phyloP scores from a whole-genome alignment of 2,329 filamentous ascomycete genomes.

The Phyllosticta paracitricarpa region DNA sequence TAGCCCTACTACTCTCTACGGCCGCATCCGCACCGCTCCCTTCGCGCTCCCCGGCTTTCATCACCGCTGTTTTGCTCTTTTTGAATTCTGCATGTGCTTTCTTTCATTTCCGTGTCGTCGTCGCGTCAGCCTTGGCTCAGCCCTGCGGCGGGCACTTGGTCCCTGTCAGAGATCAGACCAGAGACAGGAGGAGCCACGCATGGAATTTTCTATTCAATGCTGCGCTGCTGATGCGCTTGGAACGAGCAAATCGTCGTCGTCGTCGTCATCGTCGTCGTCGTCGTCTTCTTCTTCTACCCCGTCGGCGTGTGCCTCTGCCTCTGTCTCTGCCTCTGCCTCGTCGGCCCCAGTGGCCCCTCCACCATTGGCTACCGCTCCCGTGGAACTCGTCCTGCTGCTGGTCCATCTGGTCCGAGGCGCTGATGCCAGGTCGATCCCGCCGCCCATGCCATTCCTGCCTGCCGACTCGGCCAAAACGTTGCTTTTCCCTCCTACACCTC shows the following conservation, averaged over 20 bases:
- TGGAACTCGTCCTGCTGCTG: slow-evolving; percentile 5
- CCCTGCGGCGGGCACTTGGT: background rate
- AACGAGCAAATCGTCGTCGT: background rate
- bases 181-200: background rate
- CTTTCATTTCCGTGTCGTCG: no score
- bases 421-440: slow-evolving; percentile 7
- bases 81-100: no score
- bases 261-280: background rate
- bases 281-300: background rate
- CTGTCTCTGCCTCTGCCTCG: background rate
- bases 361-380: slow-evolving; percentile 1
- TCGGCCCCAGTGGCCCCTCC: background rate
- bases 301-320: background rate
- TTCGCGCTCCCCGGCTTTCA: background rate
- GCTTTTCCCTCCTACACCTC: slow-evolving; percentile 17
- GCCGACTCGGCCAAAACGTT: background rate
- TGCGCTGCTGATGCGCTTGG: background rate
- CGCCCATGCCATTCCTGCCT: slow-evolving; percentile 1
- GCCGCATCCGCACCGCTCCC: background rate
- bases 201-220: background rate
- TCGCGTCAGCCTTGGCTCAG: background rate
- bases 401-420: background rate
- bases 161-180: background rate
- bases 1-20: background rate
- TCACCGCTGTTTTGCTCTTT: background rate